Conservation (phyloP, 2,329 filamentous ascomycete species). For the Fusarium sp. region DNA sequence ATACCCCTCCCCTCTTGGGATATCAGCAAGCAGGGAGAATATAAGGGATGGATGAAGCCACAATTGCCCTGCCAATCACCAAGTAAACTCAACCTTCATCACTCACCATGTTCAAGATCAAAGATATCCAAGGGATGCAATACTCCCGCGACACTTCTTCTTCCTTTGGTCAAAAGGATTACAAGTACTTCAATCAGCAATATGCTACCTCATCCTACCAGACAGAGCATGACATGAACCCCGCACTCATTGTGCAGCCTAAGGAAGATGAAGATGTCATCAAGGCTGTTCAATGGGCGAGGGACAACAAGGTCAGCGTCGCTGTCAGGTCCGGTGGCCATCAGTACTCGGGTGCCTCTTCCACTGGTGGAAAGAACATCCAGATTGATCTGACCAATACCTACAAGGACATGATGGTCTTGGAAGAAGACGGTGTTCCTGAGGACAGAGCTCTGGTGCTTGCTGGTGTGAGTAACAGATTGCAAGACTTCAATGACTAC, state of each 20-base stretch:
- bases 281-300: constrained; percentile 56
- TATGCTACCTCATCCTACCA: constrained; percentile 60
- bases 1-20: not conserved
- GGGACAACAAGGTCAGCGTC: constrained; percentile 55
- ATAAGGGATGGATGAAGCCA: not conserved
- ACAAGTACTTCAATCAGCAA: constrained; percentile 49
- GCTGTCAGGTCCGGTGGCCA: constrained; percentile 62
- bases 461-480: constrained; percentile 56
- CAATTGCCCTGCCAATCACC: not conserved
- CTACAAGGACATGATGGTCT: constrained; percentile 47
- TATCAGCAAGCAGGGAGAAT: not conserved
- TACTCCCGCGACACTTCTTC: constrained; percentile 37
- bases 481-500: constrained; percentile 59
- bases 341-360: constrained; percentile 63
- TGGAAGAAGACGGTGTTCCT: constrained; percentile 34
- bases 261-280: constrained; percentile 58
- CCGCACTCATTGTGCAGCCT: constrained; percentile 59
- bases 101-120: constrained; percentile 36
- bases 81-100: not conserved
- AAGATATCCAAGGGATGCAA: constrained; percentile 42
- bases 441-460: constrained; percentile 53
- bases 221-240: constrained; percentile 57
- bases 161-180: constrained; percentile 19
- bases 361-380: constrained; percentile 58
- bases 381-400: constrained; percentile 59